Conservation (phyloP, 2,329 filamentous ascomycete species). For the Xylaria sp. region DNA sequence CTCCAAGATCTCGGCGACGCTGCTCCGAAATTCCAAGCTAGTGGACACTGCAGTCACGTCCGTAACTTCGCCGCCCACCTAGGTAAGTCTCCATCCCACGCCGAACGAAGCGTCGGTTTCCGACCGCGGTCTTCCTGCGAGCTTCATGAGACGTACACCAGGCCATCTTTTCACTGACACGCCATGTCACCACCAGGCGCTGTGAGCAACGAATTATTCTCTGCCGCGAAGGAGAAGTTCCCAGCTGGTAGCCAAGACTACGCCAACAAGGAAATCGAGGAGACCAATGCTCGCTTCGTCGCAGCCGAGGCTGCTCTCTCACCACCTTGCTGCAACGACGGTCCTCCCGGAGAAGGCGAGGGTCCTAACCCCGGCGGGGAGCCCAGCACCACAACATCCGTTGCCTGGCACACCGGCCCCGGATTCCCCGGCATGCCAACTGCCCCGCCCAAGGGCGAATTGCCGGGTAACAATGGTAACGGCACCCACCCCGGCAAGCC, state of each 20-base stretch:
- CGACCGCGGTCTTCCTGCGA: background rate
- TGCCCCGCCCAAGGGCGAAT: background rate
- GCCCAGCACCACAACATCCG: conserved; percentile 17
- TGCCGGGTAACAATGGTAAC: background rate
- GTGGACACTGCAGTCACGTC: conserved; percentile 30
- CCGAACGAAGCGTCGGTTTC: background rate
- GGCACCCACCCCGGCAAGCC: conserved; percentile 7
- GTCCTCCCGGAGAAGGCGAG: background rate
- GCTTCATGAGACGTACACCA: background rate
- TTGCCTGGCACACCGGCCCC: conserved; percentile 15
- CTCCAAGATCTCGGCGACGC: conserved; percentile 28
- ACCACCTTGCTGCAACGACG: conserved; percentile 33
- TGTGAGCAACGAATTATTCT: conserved; percentile 35
- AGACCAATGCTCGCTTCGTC: conserved; percentile 27
- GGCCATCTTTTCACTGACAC: conserved; percentile 10
- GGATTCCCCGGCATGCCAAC: background rate
- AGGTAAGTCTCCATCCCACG: conserved; percentile 26
- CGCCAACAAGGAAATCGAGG: conserved; percentile 26
- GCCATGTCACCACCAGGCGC: conserved; percentile 12
- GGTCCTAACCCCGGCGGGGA: background rate
- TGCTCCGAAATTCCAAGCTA: conserved; percentile 20
- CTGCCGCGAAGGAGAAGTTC: conserved; percentile 30
- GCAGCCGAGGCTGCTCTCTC: conserved; percentile 18
- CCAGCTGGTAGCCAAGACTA: conserved; percentile 24
- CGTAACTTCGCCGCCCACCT: conserved; percentile 21